These are phyloP conservation scores for Lagenaria siceraria DNA, from an alignment of 306 rosid species.

Conservation along the genomic window DNA sequence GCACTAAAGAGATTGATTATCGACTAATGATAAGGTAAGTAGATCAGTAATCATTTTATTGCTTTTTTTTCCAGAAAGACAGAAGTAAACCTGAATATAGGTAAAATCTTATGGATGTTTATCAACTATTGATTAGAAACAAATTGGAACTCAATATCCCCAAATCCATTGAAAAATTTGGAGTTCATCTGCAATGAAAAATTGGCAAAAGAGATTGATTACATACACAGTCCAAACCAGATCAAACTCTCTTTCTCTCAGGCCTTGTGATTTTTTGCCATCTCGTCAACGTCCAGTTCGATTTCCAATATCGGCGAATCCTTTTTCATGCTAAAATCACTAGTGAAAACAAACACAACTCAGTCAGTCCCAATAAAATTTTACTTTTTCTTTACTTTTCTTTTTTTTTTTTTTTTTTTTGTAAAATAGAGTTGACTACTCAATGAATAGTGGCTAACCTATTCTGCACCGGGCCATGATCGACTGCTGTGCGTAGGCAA, in stretches of 20 bases:
- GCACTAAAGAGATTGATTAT: too few species aligned
- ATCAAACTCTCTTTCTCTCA: slow-evolving; percentile 21
- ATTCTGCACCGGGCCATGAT: slow-evolving; percentile 89
- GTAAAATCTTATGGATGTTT: neutral
- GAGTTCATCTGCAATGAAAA: slow-evolving; percentile 4
- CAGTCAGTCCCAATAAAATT: neutral
- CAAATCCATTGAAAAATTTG: slow-evolving; percentile 4
- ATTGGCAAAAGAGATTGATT: slow-evolving; percentile 16
- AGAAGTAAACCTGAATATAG: neutral
- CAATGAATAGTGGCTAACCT: slow-evolving; percentile 31
- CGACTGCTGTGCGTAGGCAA: slow-evolving; percentile 78
- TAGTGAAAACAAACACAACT: slow-evolving; percentile 23
- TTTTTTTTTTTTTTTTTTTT: neutral
- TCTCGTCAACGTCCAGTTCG: slow-evolving; percentile 80
- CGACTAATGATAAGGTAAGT: too few species aligned
- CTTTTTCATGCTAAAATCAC: slow-evolving; percentile 47
- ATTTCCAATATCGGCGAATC: slow-evolving; percentile 69
- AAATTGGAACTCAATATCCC: neutral
- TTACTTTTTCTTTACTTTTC: neutral
- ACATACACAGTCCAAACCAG: slow-evolving; percentile 16
- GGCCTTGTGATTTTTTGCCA: slow-evolving; percentile 67
- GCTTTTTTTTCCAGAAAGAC: neutral
- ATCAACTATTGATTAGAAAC: neutral
- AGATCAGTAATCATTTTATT: neutral
- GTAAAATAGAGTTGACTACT: neutral